Evolutionary conservation across 441 rosid species (phyloP).

Genomic region (Bocquillonia castaneifolia): DNA sequence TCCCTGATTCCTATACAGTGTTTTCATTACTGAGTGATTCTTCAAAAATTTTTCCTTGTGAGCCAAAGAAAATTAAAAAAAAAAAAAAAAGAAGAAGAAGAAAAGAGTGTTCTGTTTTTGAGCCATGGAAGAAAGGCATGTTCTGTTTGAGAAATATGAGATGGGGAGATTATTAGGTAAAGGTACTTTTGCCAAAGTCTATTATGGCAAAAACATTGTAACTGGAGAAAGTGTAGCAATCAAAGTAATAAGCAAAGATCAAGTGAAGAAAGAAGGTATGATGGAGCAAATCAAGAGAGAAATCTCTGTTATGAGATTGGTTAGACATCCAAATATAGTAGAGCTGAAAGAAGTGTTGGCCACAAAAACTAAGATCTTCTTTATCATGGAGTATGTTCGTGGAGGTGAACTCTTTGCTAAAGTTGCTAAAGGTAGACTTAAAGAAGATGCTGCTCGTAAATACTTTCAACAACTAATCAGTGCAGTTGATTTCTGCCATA

Average conservation of each 20-base stretch:
- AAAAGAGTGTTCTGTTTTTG: background rate
- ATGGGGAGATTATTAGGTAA: constrained; percentile 67
- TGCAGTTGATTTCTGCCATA: constrained; percentile 80
- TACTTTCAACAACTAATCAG: constrained; percentile 72
- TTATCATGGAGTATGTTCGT: constrained; percentile 67
- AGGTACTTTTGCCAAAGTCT: constrained; percentile 79
- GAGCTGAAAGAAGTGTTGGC: constrained; percentile 75
- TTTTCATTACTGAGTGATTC: background rate
- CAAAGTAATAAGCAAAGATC: constrained; percentile 61
- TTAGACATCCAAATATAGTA: constrained; percentile 71
- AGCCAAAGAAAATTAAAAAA: background rate
- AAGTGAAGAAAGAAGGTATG: constrained; percentile 53
- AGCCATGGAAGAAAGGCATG: constrained; percentile 38
- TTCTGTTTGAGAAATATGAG: constrained; percentile 68
- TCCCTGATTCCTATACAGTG: constrained; percentile 34
- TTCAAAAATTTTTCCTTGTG: background rate
- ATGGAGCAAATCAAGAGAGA: constrained; percentile 87
- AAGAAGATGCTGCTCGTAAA: constrained; percentile 60
- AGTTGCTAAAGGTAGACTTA: constrained; percentile 52
- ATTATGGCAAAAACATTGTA: constrained; percentile 43
- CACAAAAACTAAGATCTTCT: constrained; percentile 60
- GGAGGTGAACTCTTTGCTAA: constrained; percentile 85
- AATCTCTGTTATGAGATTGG: constrained; percentile 60
- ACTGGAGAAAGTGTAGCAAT: constrained; percentile 62
- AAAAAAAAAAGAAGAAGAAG: background rate